Percentiles rank a stretch among this genome's conserved stretches.
These are phyloP conservation scores for Colletotrichum truncatum DNA, from an alignment of 2,329 filamentous ascomycete genomes.

Conservation along the genomic window DNA sequence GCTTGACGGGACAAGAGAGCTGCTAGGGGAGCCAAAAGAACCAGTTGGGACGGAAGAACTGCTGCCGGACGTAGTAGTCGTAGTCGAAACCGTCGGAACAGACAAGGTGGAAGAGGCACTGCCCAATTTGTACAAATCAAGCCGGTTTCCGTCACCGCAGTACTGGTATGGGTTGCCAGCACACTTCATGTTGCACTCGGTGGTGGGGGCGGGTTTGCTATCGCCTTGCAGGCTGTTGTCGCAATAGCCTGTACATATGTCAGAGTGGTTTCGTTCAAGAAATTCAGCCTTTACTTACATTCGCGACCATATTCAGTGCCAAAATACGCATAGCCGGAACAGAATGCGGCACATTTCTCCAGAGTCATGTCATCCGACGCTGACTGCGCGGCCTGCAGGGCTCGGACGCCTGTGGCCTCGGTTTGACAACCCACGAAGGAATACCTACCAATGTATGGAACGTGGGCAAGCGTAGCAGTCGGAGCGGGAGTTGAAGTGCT, in stretches of 20 bases:
- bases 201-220: slow-evolving; percentile 41
- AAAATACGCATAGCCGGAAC: slow-evolving; percentile 47
- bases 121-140: slow-evolving; percentile 45
- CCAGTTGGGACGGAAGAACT: not conserved
- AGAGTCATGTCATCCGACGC: slow-evolving; percentile 48
- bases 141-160: slow-evolving; percentile 47
- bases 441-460: slow-evolving; percentile 45
- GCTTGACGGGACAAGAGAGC: not conserved
- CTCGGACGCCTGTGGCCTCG: slow-evolving; percentile 46
- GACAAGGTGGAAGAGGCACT: slow-evolving; percentile 15
- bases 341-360: slow-evolving; percentile 46
- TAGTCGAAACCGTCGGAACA: not conserved
- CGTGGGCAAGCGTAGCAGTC: slow-evolving; percentile 43
- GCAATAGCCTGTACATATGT: slow-evolving; percentile 43
- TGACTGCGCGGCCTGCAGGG: slow-evolving; percentile 43
- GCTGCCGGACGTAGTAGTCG: slow-evolving; percentile 2
- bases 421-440: slow-evolving; percentile 49
- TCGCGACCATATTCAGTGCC: slow-evolving; percentile 48
- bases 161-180: slow-evolving; percentile 46
- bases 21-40: not conserved
- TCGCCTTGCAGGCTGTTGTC: slow-evolving; percentile 44
- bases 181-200: slow-evolving; percentile 49
- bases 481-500: slow-evolving; percentile 36
- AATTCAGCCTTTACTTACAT: slow-evolving; percentile 35
- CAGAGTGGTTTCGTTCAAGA: not conserved